phyloP scores from a whole-genome alignment of 352 stramenopile genomes.

The Globisporangium megalacanthum region DNA sequence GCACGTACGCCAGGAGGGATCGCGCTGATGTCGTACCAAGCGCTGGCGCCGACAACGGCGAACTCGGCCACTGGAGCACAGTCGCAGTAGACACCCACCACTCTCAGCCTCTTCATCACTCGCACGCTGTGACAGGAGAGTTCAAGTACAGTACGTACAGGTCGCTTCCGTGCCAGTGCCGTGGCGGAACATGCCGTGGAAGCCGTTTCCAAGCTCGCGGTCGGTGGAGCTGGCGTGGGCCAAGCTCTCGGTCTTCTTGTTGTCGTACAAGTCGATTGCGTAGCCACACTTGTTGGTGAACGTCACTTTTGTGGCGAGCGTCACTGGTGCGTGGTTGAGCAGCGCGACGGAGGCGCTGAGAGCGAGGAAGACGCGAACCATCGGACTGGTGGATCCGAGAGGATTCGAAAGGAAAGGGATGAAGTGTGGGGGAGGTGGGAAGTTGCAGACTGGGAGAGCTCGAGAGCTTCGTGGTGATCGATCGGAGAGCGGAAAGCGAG shows the following conservation, averaged over 20 bases:
- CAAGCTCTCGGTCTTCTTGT: constrained; percentile 34
- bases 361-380: constrained; percentile 43
- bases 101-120: too few species aligned
- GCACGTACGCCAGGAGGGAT: constrained; percentile 30
- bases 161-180: constrained; percentile 33
- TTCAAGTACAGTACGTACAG: constrained; percentile 10
- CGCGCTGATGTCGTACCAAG: constrained; percentile 58
- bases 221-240: constrained; percentile 26
- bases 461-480: too few species aligned
- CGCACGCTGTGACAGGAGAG: background rate
- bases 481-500: too few species aligned
- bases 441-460: background rate
- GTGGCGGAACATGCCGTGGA: constrained; percentile 64
- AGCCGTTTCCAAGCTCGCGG: constrained; percentile 31
- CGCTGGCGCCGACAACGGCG: constrained; percentile 29
- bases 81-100: background rate
- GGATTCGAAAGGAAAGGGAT: background rate
- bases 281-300: constrained; percentile 51
- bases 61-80: constrained; percentile 33
- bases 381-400: constrained; percentile 2
- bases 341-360: constrained; percentile 24
- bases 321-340: constrained; percentile 23
- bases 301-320: constrained; percentile 28
- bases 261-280: constrained; percentile 53
- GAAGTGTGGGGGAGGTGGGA: constrained; percentile 8